Base-by-base conservation (phyloP, 306 rosid genomes). In the Casuarina cunninghamiana region DNA sequence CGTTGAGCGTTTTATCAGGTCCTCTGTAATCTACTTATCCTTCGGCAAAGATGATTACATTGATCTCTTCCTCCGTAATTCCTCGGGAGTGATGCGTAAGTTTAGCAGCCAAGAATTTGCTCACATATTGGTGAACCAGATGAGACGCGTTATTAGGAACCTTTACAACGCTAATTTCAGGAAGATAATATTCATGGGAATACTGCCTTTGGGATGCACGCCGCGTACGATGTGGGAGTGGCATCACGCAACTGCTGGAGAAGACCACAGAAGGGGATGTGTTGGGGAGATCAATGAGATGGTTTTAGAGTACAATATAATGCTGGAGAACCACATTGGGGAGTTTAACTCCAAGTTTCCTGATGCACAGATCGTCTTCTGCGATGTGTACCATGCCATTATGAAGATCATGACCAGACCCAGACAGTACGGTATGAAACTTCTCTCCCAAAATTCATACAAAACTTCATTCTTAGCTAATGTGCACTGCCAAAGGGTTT, bases 31-130 rank as follows among this genome's bases (percentile, higher is more conserved):
- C 75, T 80, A 78, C 80, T 91, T 94, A 80, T 94, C 97, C 12
- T 90, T 94, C 60, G 96, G 98, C 57, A 87, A 90, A 86, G 90
- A 91, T 48, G 97, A 94, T 75, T 94, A 82, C 84, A 80, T 88
- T 43, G 84, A 89, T 46, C 83, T 88, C 73, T 81, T 81, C 80
- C 83, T 87, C 4, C 72, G 69, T 7, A 89, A 87, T 72, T 74
- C 92, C 55, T 57, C 87, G 10, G 75, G 57, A 74, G 68, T 71
- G 68, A 73, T 21, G 73, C 69, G 77, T 32, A 78, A 80, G 45
- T 46, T 48, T 15, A 53, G 9, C 13, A 74, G 80, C 48, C 78
- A 72, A 43, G 53, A 83, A 35, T 86, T 89, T 48, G 86, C 93
- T 6, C 86, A 80, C 76, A 81, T 92, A 53, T 80, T 94, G 70